phyloP scores from a whole-genome alignment of 2,329 filamentous ascomycete genomes.

The Diaporthe sp. region DNA sequence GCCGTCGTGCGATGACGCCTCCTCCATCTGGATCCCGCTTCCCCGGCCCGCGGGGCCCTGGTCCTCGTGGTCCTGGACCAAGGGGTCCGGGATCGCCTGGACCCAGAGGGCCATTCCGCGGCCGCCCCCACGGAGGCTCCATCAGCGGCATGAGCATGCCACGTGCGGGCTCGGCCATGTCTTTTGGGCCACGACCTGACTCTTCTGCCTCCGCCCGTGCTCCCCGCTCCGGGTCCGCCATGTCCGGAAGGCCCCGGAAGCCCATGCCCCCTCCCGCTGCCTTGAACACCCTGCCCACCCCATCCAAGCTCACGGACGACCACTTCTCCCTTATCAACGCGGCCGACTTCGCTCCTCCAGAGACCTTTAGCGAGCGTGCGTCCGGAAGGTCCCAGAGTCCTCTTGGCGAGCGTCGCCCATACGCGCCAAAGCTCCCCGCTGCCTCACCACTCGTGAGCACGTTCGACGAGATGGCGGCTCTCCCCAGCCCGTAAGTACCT shows the following conservation, averaged over 20 bases:
- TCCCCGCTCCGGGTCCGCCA: slow-evolving; percentile 66
- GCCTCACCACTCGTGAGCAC: slow-evolving; percentile 85
- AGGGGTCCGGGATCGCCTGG: slow-evolving; percentile 41
- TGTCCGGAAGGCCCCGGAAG: slow-evolving; percentile 58
- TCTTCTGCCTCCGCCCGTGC: slow-evolving; percentile 51
- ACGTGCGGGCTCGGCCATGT: slow-evolving; percentile 61
- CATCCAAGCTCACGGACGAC: slow-evolving; percentile 87
- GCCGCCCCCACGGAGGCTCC: slow-evolving; percentile 62
- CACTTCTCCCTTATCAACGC: slow-evolving; percentile 77
- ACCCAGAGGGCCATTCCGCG: slow-evolving; percentile 38
- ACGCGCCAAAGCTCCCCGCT: slow-evolving; percentile 78
- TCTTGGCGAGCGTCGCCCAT: slow-evolving; percentile 76
- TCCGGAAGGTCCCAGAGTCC: slow-evolving; percentile 78
- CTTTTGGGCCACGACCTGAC: slow-evolving; percentile 52
- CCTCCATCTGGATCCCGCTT: slow-evolving; percentile 74
- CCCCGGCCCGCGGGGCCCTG: slow-evolving; percentile 53
- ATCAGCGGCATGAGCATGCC: slow-evolving; percentile 66
- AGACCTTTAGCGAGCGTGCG: slow-evolving; percentile 74
- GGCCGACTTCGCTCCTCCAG: slow-evolving; percentile 89
- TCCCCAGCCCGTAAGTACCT: slow-evolving; percentile 89
- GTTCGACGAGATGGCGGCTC: slow-evolving; percentile 86
- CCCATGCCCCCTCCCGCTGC: slow-evolving; percentile 78
- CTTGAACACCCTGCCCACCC: slow-evolving; percentile 85
- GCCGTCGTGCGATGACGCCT: slow-evolving; percentile 94
- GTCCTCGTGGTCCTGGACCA: slow-evolving; percentile 42